A percentile compares a stretch with the other conserved stretches of the same genome.
Evolutionary conservation across 805 yeast species (phyloP).

Genomic region (Wickerhamomyces mucosus): DNA sequence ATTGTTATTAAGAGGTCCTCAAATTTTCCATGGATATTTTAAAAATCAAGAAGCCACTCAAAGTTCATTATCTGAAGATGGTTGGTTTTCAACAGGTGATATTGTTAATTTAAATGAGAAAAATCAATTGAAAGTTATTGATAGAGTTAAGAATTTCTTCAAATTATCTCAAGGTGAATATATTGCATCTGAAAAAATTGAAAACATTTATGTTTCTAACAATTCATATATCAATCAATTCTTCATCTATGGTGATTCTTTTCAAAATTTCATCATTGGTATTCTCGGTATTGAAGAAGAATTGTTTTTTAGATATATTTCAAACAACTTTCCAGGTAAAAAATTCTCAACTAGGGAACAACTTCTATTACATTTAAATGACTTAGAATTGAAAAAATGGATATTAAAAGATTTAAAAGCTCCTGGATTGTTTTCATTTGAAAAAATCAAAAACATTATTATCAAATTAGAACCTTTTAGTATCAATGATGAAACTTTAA

Average conservation of each 20-base stretch:
- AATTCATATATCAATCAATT: slow-evolving; percentile 44
- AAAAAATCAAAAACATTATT: slow-evolving; percentile 37
- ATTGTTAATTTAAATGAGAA: slow-evolving; percentile 40
- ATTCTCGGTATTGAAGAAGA: slow-evolving; percentile 52
- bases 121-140: slow-evolving; percentile 55
- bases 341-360: slow-evolving; percentile 16
- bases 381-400: slow-evolving; percentile 26
- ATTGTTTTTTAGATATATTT: slow-evolving; percentile 11
- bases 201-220: slow-evolving; percentile 47
- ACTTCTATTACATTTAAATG: slow-evolving; percentile 14
- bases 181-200: slow-evolving; percentile 69
- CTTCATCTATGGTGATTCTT: slow-evolving; percentile 57
- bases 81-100: slow-evolving; percentile 65
- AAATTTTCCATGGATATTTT: slow-evolving; percentile 46
- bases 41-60: slow-evolving; percentile 47
- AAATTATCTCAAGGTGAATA: slow-evolving; percentile 60
- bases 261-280: slow-evolving; percentile 47
- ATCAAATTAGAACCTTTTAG: slow-evolving; percentile 44
- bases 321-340: slow-evolving; percentile 5
- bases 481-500: slow-evolving; percentile 41
- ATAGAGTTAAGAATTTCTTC: slow-evolving; percentile 73
- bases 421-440: slow-evolving; percentile 37
- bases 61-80: slow-evolving; percentile 42
- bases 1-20: slow-evolving; percentile 55
- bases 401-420: slow-evolving; percentile 30